Conservation (phyloP, 257 asterid species). For the Forsythia suspensa region DNA sequence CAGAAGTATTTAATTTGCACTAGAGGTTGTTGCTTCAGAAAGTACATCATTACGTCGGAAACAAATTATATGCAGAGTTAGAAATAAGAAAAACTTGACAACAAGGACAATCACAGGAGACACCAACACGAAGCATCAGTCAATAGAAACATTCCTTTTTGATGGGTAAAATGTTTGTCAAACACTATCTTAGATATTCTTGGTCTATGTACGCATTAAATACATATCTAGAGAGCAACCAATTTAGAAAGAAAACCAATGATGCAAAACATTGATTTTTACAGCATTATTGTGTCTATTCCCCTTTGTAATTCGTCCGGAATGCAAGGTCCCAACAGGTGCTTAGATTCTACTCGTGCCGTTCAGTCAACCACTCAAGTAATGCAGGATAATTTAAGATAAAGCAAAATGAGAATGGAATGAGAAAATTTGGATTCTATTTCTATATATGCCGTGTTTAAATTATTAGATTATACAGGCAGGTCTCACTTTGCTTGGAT, state of each 20-base stretch:
- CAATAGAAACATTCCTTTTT: background rate
- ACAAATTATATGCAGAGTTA: background rate
- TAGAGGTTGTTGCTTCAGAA: background rate
- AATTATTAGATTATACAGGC: background rate
- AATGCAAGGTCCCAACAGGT: background rate
- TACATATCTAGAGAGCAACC: background rate
- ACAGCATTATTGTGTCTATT: constrained; percentile 10
- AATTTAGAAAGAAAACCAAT: background rate
- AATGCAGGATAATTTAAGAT: background rate
- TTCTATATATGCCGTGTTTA: background rate
- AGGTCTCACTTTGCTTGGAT: background rate
- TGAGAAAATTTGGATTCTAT: background rate
- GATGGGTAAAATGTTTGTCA: background rate
- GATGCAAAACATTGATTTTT: background rate
- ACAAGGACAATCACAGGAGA: background rate
- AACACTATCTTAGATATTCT: background rate
- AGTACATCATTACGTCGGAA: background rate
- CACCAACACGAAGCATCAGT: background rate
- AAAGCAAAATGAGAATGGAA: background rate
- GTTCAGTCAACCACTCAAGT: background rate
- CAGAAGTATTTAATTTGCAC: background rate
- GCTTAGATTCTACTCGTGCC: background rate
- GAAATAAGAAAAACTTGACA: background rate
- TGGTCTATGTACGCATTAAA: background rate
- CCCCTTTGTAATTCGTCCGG: background rate